Evolutionary conservation across 768 basidiomycete species (phyloP).

Genomic region (Lyophyllum semitale): DNA sequence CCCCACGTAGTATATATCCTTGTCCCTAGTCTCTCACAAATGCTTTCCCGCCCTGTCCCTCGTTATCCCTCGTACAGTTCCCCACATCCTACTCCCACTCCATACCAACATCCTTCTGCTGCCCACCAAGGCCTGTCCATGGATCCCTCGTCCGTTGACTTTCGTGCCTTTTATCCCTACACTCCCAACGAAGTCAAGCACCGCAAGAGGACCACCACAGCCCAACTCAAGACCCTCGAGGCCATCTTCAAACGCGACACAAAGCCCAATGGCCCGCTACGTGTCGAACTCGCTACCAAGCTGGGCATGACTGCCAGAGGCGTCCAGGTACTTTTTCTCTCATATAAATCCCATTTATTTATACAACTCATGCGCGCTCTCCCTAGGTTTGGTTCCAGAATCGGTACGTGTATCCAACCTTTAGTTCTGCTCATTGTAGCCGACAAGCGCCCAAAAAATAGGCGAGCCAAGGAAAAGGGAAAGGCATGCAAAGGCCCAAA

Average conservation of each 20-base stretch:
- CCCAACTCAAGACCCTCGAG: conserved; percentile 90
- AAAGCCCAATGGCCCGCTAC: conserved; percentile 82
- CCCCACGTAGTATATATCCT: conserved; percentile 18
- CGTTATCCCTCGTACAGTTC: conserved; percentile 14
- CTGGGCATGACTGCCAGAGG: conserved; percentile 92
- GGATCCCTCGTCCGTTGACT: conserved; percentile 74
- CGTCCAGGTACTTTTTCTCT: conserved; percentile 71
- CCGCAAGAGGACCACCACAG: conserved; percentile 83
- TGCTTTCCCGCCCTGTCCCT: conserved; percentile 29
- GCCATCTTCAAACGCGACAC: conserved; percentile 84
- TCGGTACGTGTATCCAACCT: conserved; percentile 43
- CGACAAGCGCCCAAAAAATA: conserved; percentile 26
- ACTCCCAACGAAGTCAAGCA: conserved; percentile 94
- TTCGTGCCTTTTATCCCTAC: conserved; percentile 85
- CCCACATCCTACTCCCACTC: conserved; percentile 18
- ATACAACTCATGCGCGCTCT: conserved; percentile 17
- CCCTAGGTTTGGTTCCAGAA: conserved; percentile 91
- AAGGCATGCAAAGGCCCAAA: conserved; percentile 55
- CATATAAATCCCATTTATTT: conserved; percentile 3
- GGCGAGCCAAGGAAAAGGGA: conserved; percentile 84
- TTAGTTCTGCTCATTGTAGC: conserved; percentile 6
- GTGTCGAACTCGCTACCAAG: conserved; percentile 79
- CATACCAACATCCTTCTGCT: conserved; percentile 20
- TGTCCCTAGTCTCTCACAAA: conserved; percentile 23
- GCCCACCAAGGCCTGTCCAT: conserved; percentile 34